A percentile compares a stretch with the other conserved stretches of the same genome.
Conservation (phyloP, 768 basidiomycete genomes). For the Lactarius sanguifluus region DNA sequence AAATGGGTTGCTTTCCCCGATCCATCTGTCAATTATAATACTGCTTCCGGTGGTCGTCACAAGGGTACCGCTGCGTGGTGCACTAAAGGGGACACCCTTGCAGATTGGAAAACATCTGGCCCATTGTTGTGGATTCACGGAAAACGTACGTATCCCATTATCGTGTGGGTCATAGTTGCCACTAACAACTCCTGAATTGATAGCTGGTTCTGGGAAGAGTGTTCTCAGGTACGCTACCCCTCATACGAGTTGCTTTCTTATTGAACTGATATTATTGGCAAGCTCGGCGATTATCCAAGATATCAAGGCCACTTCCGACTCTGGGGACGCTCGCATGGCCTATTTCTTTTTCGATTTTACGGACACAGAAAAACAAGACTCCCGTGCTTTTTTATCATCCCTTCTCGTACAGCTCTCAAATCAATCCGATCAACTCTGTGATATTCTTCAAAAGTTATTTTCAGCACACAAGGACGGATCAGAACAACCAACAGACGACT, state of each 20-base stretch:
- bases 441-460: not conserved
- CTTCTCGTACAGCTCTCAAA: not conserved
- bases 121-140: not conserved
- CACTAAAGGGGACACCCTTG: not conserved
- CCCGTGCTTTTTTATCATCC: not conserved
- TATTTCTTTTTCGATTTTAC: not conserved
- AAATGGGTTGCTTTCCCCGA: not conserved
- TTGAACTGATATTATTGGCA: not conserved
- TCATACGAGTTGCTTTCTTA: not conserved
- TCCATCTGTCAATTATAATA: not conserved
- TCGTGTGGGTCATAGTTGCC: not conserved
- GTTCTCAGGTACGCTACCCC: not conserved
- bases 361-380: not conserved
- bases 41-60: not conserved
- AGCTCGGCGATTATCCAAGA: not conserved
- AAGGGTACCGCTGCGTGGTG: not conserved
- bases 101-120: not conserved
- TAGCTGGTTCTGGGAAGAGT: not conserved
- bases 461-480: not conserved
- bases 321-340: not conserved
- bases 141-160: not conserved
- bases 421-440: not conserved
- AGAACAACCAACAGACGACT: not conserved
- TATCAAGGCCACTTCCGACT: not conserved
- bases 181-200: not conserved